Evolutionary conservation across 1,139 yeast genomes (phyloP).

Genomic region (Eremothecium sinecaudum): DNA sequence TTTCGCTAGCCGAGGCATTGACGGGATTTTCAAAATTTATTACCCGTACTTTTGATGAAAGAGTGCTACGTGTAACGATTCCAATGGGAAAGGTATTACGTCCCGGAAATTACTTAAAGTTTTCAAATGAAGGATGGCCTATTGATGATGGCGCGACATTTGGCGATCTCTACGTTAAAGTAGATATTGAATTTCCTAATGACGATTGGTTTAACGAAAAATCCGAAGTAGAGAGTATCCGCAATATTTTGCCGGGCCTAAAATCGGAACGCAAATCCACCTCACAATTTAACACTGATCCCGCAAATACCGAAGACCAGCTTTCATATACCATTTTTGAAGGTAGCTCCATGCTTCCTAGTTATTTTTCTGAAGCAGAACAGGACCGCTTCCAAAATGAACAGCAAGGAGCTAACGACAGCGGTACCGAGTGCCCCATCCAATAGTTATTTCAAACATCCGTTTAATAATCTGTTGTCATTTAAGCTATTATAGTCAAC

Average conservation of each 20-base stretch:
- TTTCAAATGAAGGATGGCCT: constrained; percentile 86
- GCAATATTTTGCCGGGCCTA: constrained; percentile 44
- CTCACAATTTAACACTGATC: constrained; percentile 11
- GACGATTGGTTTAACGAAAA: constrained; percentile 72
- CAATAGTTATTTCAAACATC: not conserved
- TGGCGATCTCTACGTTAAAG: constrained; percentile 68
- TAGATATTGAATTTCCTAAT: constrained; percentile 72
- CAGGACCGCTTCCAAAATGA: constrained; percentile 7
- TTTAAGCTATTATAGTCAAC: no score
- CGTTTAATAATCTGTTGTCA: no score
- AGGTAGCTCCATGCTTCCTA: constrained; percentile 20
- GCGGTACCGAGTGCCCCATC: constrained; percentile 2
- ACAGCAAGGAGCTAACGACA: constrained; percentile 6
- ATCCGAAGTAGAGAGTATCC: constrained; percentile 46
- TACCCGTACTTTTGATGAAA: constrained; percentile 72
- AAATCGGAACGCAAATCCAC: constrained; percentile 1
- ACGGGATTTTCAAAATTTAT: constrained; percentile 64
- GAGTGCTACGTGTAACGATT: constrained; percentile 54
- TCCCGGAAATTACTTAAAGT: constrained; percentile 64
- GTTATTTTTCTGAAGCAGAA: constrained; percentile 9
- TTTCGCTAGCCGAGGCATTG: constrained; percentile 71
- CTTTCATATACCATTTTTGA: constrained; percentile 9
- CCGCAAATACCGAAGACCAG: constrained; percentile 19
- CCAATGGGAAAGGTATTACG: constrained; percentile 70
- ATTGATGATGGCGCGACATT: constrained; percentile 34